A percentile compares a stretch with the other conserved stretches of the same genome.
These are phyloP conservation scores for Phoma sp. DNA, from an alignment of 2,329 filamentous ascomycete species.

Conservation along the genomic window DNA sequence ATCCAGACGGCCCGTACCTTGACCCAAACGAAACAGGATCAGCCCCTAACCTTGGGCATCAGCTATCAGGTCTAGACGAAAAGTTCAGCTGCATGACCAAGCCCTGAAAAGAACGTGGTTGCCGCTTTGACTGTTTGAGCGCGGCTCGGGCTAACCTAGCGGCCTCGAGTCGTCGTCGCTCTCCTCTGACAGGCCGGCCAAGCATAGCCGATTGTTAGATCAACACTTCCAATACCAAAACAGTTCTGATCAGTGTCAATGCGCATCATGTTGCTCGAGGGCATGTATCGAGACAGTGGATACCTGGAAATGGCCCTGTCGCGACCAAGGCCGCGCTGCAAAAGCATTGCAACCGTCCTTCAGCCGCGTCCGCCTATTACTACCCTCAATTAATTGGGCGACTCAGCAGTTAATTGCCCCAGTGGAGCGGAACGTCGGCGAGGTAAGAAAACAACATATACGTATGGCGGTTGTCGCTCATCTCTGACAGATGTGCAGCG, in stretches of 20 bases:
- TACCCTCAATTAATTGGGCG: not conserved
- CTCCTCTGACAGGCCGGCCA: conserved; percentile 9
- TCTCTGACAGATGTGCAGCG: not conserved
- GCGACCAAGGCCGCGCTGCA: conserved; percentile 2
- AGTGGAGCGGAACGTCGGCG: not conserved
- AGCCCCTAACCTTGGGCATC: conserved; percentile 12
- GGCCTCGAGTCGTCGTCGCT: conserved; percentile 1
- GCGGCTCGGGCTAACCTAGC: conserved; percentile 4
- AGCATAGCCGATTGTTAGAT: conserved; percentile 6
- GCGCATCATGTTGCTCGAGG: conserved; percentile 6
- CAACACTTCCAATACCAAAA: conserved; percentile 5
- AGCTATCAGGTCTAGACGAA: not conserved
- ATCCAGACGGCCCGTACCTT: conserved; percentile 11
- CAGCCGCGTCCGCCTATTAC: not conserved
- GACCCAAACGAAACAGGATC: not conserved
- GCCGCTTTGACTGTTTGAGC: conserved; percentile 2
- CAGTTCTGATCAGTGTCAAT: conserved; percentile 5
- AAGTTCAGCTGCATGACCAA: conserved; percentile 3
- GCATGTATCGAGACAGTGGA: conserved; percentile 14
- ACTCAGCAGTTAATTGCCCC: not conserved
- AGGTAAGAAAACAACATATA: not conserved
- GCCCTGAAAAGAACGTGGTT: conserved; percentile 1
- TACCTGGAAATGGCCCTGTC: conserved; percentile 9
- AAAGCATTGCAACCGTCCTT: not conserved
- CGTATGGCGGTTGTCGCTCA: not conserved